These are phyloP conservation scores for Suillus bovinus DNA, from an alignment of 768 basidiomycete species.

Conservation along the genomic window DNA sequence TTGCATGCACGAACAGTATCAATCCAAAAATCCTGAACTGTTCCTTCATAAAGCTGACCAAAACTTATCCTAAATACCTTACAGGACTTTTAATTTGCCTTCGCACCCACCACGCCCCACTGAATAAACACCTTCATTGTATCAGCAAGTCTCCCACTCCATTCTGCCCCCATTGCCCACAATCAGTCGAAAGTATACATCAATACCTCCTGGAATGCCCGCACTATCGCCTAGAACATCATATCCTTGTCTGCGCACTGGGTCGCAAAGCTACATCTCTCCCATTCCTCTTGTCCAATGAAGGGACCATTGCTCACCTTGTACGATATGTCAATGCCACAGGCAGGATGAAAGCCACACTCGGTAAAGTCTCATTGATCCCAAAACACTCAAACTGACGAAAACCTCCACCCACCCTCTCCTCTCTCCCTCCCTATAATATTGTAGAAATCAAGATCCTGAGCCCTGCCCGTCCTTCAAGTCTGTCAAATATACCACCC, in stretches of 20 bases:
- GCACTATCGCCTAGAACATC: conserved; percentile 10
- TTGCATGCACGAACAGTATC: not conserved
- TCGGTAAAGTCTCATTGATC: not conserved
- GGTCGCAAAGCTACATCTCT: not conserved
- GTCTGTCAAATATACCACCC: no score
- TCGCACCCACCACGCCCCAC: conserved; percentile 30
- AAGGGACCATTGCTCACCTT: not conserved
- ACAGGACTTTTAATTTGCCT: conserved; percentile 33
- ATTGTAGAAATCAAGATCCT: no score
- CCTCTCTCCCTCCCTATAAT: no score
- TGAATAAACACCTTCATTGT: conserved; percentile 31
- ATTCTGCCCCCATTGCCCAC: conserved; percentile 31
- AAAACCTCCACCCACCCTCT: no score
- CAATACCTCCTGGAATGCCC: conserved; percentile 34
- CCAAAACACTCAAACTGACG: not conserved
- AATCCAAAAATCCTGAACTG: not conserved
- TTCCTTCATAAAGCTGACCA: not conserved
- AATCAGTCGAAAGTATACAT: conserved; percentile 20
- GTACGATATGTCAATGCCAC: not conserved
- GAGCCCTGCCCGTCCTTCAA: no score
- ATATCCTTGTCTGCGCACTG: not conserved
- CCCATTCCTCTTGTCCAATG: not conserved
- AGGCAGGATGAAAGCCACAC: not conserved
- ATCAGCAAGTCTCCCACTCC: conserved; percentile 25
- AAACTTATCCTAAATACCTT: conserved; percentile 12